Evolutionary conservation across 176 grass and related monocot species (phyloP), one percentile per base, ranked within the genome.

Genomic region (Thinopyrum elongatum): DNA sequence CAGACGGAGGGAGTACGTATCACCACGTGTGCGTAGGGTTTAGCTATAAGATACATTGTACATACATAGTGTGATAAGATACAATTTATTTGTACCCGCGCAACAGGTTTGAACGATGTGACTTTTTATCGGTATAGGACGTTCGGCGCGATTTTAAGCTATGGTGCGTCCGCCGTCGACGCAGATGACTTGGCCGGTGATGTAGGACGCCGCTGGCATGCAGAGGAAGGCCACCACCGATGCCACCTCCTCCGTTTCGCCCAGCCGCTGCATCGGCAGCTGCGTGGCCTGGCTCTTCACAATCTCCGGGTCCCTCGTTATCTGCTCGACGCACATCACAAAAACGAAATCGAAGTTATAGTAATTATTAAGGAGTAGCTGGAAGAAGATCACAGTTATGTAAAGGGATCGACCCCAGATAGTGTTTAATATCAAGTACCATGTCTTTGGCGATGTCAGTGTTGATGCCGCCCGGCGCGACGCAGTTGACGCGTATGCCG

Each of bases 221-320:
- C 70, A 74, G 70, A 74, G 70, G 39, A 74, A 74, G n/a, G 70
- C 70, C 42, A 74, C 70, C 38, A 74, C n/a, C 70, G 70, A 26
- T 27, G 70, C 70, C 39, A 74, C 70, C 8, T 74, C 70, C 70
- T 39, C 38, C 39, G 70, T 74, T 39, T 74, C 39, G 13, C 70
- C 70, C 70, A 74, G 38, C 39, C 70, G 70, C 12, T 41, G n/a
- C 70, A 74, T 46, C 70, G 70, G 39, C 13, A 74, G 36, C 38
- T 41, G 38, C 70, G 13, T 25, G 6, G 70, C 38, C 70, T 74
- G 70, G n/a, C n/a, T 27, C 10, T 46, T 74, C 70, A 27, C 70
- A 3, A 74, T 74, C 39, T 74, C 70, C 39, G 70, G 70, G 6
- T 74, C 39, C 12, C 7, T 27, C 11, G 3, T 27, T 41, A 26